Base-by-base conservation (phyloP, 2,329 filamentous ascomycete genomes). In the Fusarium odoratissimum region DNA sequence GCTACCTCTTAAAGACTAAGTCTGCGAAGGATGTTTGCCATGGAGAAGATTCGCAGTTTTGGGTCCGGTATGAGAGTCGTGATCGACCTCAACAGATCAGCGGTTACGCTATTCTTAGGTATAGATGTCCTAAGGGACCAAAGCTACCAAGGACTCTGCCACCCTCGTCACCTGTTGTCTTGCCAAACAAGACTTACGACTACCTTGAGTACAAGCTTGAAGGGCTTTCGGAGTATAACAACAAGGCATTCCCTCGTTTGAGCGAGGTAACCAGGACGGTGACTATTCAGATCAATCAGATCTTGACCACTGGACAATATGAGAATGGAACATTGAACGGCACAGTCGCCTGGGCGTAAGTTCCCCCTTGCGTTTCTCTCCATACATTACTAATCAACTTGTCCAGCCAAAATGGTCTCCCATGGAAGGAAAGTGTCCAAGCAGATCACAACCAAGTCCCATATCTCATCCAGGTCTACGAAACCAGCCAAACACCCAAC, bases 191-290 rank as follows among this genome's bases (percentile, higher is more conserved):
- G 3, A 78, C 80, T 0, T 78, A 75, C 28, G 72, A 81, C 45
- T 88, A 85, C 79, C 78, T 85, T 6, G 85, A 87, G 61, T 87
- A 87, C 64, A 82, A 83, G 5, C 31, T 75, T 8, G 23, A 68
- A 23, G 41, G 51, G 0, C 33, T 73, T 1, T 60, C 66, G 0
- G 23, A 64, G 3, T 28, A 17, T 3, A 46, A 63, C 4, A 46
- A 56, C 8, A 14, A 13, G 12, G 31, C 21, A 61, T 82, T 84
- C 38, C 86, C 86, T 0, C 75, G 79, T 1, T 76, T 85, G 4
- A 76, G 76, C 6, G 84, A 88, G 42, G 87, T 89, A 8, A 88
- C 86, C 1, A 83, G 87, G 23, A 84, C 83, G 0, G 77, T 89
- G 11, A 81, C 83, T 42, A 83, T 89, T 48, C 84, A 85, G 13